Base-by-base conservation (phyloP, 305 asterid genomes). In the Stenogyne calaminthoides region DNA sequence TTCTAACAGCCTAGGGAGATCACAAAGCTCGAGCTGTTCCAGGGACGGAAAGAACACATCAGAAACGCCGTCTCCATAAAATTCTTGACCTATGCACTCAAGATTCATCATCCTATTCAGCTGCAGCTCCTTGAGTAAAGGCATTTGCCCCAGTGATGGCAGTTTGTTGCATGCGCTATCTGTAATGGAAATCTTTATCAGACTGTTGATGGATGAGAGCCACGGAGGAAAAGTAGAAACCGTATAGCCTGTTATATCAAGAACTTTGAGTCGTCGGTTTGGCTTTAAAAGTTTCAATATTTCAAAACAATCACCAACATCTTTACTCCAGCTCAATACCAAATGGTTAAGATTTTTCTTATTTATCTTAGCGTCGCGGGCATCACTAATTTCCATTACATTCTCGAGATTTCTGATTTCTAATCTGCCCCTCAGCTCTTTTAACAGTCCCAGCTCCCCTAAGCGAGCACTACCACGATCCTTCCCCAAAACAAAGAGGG, bases 381-480 rank as follows among this genome's bases (percentile, higher is more conserved):
- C 74, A 49, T 75, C 70, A 34, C 7, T 9, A 49, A 32, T n/a
- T 7, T 22, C 25, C 14, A 0, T 60, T 1, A n/a, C 75, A 49
- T 68, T 68, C 20, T 67, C 78, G 20, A 74, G 78, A 67, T 74
- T 65, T 57, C 52, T 56, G 59, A 74, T 74, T 20, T 75, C 74
- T 16, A 75, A 67, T 59, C 56, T 57, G 12, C 78, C 78, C 39
- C 32, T 12, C 6, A 74, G 78, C 42, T 58, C 9, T 15, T 74
- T 42, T 66, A 74, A 44, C 2, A 0, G 11, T 18, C 47, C 3
- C 2, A 74, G 67, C 20, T 66, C 78, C 9, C 52, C 52, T 12
- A 74, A 44, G 4, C 42, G 4, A 27, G 78, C 78, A 56, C 29
- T 4, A 14, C 27, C 63, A 29, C 1, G 10, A 67, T 47, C 62